Percentiles rank a stretch among this genome's conserved stretches.
These are phyloP conservation scores for Simplicillium aogashimaense DNA, from an alignment of 2,329 filamentous ascomycete species.

Conservation along the genomic window DNA sequence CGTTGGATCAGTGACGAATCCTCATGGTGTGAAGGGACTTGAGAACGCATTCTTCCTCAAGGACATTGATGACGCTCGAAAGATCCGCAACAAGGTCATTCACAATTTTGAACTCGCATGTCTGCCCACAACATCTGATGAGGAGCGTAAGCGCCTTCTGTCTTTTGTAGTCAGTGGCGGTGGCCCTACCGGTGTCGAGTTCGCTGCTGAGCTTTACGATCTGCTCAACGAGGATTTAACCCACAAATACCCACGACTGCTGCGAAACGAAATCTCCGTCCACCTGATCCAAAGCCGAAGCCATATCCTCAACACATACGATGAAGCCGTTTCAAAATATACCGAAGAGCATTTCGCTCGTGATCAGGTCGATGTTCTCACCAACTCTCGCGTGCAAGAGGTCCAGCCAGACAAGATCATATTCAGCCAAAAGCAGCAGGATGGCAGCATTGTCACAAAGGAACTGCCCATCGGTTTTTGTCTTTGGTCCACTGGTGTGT, in stretches of 20 bases:
- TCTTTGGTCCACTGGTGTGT: constrained; percentile 92
- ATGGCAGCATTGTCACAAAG: constrained; percentile 71
- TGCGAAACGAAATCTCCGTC: constrained; percentile 97
- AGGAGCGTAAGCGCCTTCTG: constrained; percentile 75
- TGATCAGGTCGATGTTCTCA: constrained; percentile 84
- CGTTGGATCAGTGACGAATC: constrained; percentile 86
- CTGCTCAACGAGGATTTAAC: constrained; percentile 91
- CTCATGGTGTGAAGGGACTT: constrained; percentile 89
- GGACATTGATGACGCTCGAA: constrained; percentile 82
- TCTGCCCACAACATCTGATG: constrained; percentile 82
- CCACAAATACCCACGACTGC: constrained; percentile 70
- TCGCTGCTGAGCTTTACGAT: constrained; percentile 92
- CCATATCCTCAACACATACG: constrained; percentile 97
- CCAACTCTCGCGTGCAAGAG: constrained; percentile 87
- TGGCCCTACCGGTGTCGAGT: constrained; percentile 93
- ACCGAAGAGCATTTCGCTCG: constrained; percentile 85
- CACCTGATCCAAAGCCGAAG: constrained; percentile 91
- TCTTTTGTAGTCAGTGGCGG: constrained; percentile 96
- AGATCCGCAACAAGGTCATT: constrained; percentile 81
- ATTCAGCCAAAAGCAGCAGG: constrained; percentile 71
- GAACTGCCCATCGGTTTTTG: constrained; percentile 95
- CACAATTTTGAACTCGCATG: constrained; percentile 85
- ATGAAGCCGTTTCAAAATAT: constrained; percentile 86
- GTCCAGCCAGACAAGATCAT: constrained; percentile 75
- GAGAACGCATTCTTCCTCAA: constrained; percentile 94